Base-by-base conservation (phyloP, 148 eudicot species). In the Dianthus caryophyllus region DNA sequence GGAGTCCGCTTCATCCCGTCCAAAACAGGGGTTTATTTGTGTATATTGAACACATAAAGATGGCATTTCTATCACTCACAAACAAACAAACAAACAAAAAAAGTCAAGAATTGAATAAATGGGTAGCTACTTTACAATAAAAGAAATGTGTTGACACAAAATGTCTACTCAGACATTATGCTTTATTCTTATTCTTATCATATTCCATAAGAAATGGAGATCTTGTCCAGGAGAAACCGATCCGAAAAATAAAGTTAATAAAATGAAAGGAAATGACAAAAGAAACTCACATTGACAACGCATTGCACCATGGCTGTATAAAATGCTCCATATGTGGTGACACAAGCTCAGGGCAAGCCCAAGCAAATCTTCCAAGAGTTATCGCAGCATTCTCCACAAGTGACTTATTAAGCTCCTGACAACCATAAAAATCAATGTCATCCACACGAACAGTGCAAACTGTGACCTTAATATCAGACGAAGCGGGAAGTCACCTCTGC, bases 291-390 rank as follows among this genome's bases (percentile, higher is more conserved):
- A 77, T 83, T 53, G 96, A 75, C 71, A 94, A 80, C 52, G 99
- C 96, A 74, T 52, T 70, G 74, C 97, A 94, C 99, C 99, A 94
- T 30, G 92, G 68, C 74, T 90, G 96, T 89, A 94, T 79, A 68
- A 94, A 94, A 80, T 90, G 97, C 77, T 88, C 97, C 97, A 94
- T 90, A 71, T 88, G 93, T 17, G 97, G 97, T 55, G 99, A 78
- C 53, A 94, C 93, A 73, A 86, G 84, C 71, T 90, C 96, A 25
- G 99, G 99, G 80, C 97, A 94, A 54, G 86, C 99, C 92, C 93
- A 94, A 1, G 97, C 96, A 70, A 94, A 84, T 64, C 99, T 85
- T 62, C 99, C 99, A 69, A 90, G 92, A 18, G 97, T 90, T 71
- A 90, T 94, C 21, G 97, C 95, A 76, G 92, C 86, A 75, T 94